Evolutionary conservation across 2,329 filamentous ascomycete species (phyloP).

Genomic region (Pseudogymnoascus destructans): DNA sequence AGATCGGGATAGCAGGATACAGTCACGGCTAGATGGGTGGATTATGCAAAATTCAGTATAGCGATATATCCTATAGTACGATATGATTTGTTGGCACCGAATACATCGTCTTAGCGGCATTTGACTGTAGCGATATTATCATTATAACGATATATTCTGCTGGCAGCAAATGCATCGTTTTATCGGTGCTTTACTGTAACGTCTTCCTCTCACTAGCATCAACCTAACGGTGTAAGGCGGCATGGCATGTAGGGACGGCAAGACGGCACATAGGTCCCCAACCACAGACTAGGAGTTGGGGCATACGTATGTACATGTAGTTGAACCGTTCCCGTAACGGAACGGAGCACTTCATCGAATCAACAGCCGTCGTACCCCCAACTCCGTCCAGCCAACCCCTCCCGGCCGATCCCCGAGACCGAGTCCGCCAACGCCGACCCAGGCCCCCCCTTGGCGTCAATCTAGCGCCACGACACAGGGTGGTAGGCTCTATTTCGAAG

Average conservation of each 20-base stretch:
- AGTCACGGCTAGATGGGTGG: too few relatives aligned
- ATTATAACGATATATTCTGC: too few relatives aligned
- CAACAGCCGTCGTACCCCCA: background rate
- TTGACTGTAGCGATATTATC: too few relatives aligned
- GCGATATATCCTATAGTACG: too few relatives aligned
- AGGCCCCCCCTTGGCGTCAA: background rate
- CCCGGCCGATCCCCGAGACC: background rate
- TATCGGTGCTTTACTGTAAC: too few relatives aligned
- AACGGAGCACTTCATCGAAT: background rate
- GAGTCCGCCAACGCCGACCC: background rate
- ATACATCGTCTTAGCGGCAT: too few relatives aligned
- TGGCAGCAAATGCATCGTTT: too few relatives aligned
- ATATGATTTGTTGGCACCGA: too few relatives aligned
- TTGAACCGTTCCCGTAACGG: background rate
- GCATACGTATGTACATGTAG: too few relatives aligned
- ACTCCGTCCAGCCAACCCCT: background rate
- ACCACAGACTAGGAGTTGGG: background rate
- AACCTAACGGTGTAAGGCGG: background rate
- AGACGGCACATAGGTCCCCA: background rate
- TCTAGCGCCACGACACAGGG: background rate
- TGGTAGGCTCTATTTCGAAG: constrained; percentile 2
- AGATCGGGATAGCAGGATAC: too few relatives aligned
- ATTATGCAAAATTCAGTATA: too few relatives aligned
- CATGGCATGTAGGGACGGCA: background rate
- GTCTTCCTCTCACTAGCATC: too few relatives aligned